phyloP scores from a whole-genome alignment of 2,329 filamentous ascomycete species.

The Beauveria caledonica region DNA sequence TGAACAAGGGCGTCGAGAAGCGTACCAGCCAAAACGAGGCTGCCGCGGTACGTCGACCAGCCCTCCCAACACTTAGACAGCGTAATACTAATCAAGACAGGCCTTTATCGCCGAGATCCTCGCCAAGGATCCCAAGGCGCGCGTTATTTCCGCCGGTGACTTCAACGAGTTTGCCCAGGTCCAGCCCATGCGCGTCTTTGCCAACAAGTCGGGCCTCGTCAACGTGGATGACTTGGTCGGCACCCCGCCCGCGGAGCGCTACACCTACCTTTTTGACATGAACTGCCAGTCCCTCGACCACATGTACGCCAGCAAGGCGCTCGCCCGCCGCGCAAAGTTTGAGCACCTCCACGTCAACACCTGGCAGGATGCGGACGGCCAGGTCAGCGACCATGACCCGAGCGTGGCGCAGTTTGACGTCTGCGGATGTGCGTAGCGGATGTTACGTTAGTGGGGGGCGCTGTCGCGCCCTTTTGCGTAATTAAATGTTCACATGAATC shows the following conservation, averaged over 20 bases:
- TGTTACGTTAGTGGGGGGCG: background rate
- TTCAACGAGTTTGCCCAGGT: conserved; percentile 66
- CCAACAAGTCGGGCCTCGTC: conserved; percentile 42
- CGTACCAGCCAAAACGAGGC: conserved; percentile 48
- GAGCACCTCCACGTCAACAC: conserved; percentile 67
- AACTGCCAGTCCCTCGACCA: conserved; percentile 65
- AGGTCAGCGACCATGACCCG: conserved; percentile 62
- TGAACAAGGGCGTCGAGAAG: conserved; percentile 55
- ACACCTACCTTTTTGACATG: conserved; percentile 63
- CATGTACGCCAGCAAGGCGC: conserved; percentile 52
- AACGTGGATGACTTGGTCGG: conserved; percentile 54
- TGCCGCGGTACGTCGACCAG: conserved; percentile 40
- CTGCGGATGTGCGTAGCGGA: conserved; percentile 31
- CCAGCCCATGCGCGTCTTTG: conserved; percentile 48
- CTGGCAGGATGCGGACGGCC: conserved; percentile 49
- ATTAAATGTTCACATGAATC: background rate
- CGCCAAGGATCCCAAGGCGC: conserved; percentile 43
- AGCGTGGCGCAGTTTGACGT: conserved; percentile 56
- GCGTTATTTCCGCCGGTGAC: conserved; percentile 55
- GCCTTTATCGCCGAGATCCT: conserved; percentile 52
- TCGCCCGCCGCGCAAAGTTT: conserved; percentile 38
- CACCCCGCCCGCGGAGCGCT: conserved; percentile 49
- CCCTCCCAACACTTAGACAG: too few species aligned
- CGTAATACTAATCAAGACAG: conserved; percentile 20
- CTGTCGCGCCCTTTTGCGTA: background rate